Base-by-base conservation (phyloP, 306 rosid genomes). In the Fagus sylvatica region DNA sequence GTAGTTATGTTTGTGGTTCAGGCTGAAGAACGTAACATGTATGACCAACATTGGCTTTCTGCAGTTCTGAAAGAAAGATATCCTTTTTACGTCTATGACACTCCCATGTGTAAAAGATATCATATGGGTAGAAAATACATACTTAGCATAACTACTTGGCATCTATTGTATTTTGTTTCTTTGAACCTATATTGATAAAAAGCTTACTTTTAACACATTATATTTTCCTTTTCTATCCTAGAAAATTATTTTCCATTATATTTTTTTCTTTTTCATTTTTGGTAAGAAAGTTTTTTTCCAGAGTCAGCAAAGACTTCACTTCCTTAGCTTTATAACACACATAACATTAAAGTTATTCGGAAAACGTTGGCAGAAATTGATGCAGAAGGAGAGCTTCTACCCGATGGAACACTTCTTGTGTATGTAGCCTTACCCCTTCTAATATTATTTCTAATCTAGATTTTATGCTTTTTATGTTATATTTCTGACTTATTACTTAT, bases 1-100 rank as follows among this genome's bases (percentile, higher is more conserved):
- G 83, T 74, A 56, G 78, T 95, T 78, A 34, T 95, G 91, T 70
- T 91, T 80, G 93, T 95, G 79, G 93, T 93, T 83, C 98, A 92
- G 84, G 82, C 90, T 53, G 96, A 88, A 74, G 99, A 95, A 71
- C 90, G 85, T 67, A 95, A 95, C 93, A 91, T 95, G 97, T 92
- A 95, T 40, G 99, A 95, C 85, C 98, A 95, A 74, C 93, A 87
- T 78, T 86, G 88, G 92, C 87, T 95, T 82, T 86, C 91, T 53
- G 59, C 74, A n/a, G 57, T 66, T 68, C 75, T 95, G 80, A 92
- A 86, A 78, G 95, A 91, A 77, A 91, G 78, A 95, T 95, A 95
- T 95, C 99, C 99, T 92, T 85, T 88, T 79, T 42, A 56, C 28
- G 43, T 64, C 2, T 53, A 3, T 56, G 5, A 65, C 76, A 19